Conservation (phyloP, 345 rosid species). For the Aurinia saxatilis region DNA sequence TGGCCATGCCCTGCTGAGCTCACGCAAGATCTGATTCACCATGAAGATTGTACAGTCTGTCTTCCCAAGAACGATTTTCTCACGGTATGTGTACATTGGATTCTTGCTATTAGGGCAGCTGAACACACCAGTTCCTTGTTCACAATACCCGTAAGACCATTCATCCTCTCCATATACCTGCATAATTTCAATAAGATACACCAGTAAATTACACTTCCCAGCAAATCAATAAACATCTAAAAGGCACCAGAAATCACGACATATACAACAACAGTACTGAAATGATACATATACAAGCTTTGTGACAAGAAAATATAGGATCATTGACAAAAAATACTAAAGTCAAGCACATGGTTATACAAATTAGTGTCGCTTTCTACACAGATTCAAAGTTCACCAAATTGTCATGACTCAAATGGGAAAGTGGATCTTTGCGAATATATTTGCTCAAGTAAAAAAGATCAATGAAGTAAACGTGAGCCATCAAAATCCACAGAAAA, state of each 20-base stretch:
- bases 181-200: neutral
- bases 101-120: slow-evolving; percentile 75
- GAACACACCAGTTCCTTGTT: slow-evolving; percentile 90
- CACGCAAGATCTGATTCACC: slow-evolving; percentile 76
- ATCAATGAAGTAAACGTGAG: neutral
- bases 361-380: neutral
- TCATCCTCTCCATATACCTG: slow-evolving; percentile 89
- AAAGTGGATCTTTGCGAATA: neutral
- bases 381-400: neutral
- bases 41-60: slow-evolving; percentile 49
- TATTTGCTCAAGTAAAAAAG: slow-evolving; percentile 5
- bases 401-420: neutral
- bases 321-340: too few relatives aligned
- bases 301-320: neutral
- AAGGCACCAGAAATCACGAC: neutral
- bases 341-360: neutral
- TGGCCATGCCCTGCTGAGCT: slow-evolving; percentile 86
- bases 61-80: slow-evolving; percentile 63
- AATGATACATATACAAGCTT: neutral
- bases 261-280: neutral
- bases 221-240: too few relatives aligned
- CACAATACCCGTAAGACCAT: slow-evolving; percentile 96
- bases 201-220: too few relatives aligned
- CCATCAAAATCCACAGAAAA: neutral
- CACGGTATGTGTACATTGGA: slow-evolving; percentile 87